Percentiles rank a stretch among this genome's conserved stretches.
These are phyloP conservation scores for Ogataea allantospora DNA, from an alignment of 805 yeast genomes.

Conservation along the genomic window DNA sequence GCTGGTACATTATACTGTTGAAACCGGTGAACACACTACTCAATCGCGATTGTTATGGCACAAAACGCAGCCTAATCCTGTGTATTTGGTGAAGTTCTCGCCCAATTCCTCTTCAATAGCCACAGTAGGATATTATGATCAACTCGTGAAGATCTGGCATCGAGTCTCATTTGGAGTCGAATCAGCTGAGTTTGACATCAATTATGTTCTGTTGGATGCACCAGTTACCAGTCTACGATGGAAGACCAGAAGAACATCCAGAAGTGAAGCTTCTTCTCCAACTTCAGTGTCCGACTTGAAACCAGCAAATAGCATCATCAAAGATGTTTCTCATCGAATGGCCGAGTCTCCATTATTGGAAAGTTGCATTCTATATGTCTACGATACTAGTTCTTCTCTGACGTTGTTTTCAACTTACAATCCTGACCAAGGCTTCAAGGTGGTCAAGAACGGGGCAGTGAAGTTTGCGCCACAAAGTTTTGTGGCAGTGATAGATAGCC, in stretches of 20 bases:
- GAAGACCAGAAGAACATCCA: conserved; percentile 34
- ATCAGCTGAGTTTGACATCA: conserved; percentile 62
- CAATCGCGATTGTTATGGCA: conserved; percentile 41
- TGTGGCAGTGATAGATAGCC: conserved; percentile 39
- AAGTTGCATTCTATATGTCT: conserved; percentile 59
- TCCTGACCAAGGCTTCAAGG: conserved; percentile 52
- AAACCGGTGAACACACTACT: conserved; percentile 19
- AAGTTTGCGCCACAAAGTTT: conserved; percentile 31
- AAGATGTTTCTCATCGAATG: conserved; percentile 5
- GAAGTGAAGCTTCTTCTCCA: conserved; percentile 8
- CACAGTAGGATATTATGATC: conserved; percentile 60
- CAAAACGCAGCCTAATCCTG: conserved; percentile 58
- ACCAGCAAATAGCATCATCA: conserved; percentile 31
- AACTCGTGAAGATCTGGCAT: conserved; percentile 74
- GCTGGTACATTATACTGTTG: conserved; percentile 37
- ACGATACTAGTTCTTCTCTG: conserved; percentile 56
- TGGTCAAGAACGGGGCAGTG: conserved; percentile 55
- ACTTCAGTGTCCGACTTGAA: conserved; percentile 21
- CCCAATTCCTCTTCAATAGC: conserved; percentile 70
- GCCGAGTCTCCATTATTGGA: conserved; percentile 21
- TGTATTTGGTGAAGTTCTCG: conserved; percentile 55
- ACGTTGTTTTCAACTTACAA: conserved; percentile 72
- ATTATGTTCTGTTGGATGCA: conserved; percentile 63
- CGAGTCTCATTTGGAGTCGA: conserved; percentile 66
- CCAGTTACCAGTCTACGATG: conserved; percentile 58